These are phyloP conservation scores for Porcisia deanei DNA, from an alignment of 208 protist genomes.

Conservation along the genomic window DNA sequence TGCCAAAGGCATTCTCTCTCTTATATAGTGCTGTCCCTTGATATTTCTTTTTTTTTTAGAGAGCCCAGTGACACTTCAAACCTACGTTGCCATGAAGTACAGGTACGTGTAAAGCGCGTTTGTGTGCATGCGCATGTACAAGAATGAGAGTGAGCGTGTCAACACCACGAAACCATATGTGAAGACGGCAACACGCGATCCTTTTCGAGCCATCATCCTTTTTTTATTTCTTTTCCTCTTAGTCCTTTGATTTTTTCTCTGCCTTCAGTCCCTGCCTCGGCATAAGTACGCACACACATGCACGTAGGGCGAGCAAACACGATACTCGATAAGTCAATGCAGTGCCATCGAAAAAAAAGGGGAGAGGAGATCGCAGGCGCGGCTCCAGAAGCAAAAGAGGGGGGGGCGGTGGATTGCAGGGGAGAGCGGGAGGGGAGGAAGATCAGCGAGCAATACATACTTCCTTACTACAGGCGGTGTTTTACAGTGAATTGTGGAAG, in stretches of 20 bases:
- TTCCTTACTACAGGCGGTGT: no score
- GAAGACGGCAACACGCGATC: background rate
- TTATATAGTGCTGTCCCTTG: no score
- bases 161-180: background rate
- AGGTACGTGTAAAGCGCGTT: background rate
- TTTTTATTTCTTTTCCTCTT: no score
- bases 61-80: no score
- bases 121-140: background rate
- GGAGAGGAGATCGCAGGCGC: background rate
- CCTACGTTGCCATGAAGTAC: no score
- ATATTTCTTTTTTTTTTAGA: no score
- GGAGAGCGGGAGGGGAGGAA: background rate
- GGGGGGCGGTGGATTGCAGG: no score
- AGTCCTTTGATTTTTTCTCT: no score
- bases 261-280: background rate
- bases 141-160: background rate
- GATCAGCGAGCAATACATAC: background rate
- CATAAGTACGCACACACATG: background rate
- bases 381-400: background rate
- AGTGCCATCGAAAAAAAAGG: no score
- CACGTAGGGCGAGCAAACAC: background rate
- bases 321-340: background rate
- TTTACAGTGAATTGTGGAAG: background rate
- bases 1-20: no score
- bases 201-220: no score